A percentile compares a stretch with the other conserved stretches of the same genome.
These are phyloP conservation scores for Basidiobolus meristosporus DNA, from an alignment of 371 early-diverging fungal species.

Conservation along the genomic window DNA sequence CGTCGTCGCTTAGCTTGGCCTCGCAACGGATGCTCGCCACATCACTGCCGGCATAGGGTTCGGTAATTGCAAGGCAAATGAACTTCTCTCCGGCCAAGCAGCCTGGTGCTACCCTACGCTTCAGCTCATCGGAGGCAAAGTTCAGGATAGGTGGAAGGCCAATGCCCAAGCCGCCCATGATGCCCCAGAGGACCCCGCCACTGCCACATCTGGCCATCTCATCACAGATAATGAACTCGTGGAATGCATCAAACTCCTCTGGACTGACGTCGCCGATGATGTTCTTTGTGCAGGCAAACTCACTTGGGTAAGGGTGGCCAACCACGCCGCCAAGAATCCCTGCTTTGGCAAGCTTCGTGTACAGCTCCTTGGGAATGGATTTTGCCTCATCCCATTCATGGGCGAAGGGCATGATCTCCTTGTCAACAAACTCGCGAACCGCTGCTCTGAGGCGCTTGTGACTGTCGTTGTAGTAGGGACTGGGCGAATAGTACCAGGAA, in stretches of 20 bases:
- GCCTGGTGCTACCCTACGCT: slow-evolving; percentile 40
- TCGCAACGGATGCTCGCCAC: slow-evolving; percentile 57
- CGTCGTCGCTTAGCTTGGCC: slow-evolving; percentile 55
- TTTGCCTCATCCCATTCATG: slow-evolving; percentile 80
- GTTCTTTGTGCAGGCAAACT: slow-evolving; percentile 9
- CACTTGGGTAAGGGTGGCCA: slow-evolving; percentile 16
- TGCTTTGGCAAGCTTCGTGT: slow-evolving; percentile 44
- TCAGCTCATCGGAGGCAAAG: slow-evolving; percentile 48
- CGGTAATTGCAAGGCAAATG: slow-evolving; percentile 59
- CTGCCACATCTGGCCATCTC: slow-evolving; percentile 70
- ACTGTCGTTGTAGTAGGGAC: slow-evolving; percentile 57
- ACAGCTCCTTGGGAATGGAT: slow-evolving; percentile 38
- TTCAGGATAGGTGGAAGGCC: slow-evolving; percentile 74
- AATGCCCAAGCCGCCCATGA: slow-evolving; percentile 51
- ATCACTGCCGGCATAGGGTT: slow-evolving; percentile 52
- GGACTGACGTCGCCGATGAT: slow-evolving; percentile 16
- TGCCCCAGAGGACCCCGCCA: slow-evolving; percentile 70
- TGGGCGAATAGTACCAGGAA: slow-evolving; percentile 61
- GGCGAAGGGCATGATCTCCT: slow-evolving; percentile 60
- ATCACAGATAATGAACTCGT: slow-evolving; percentile 53
- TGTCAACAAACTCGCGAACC: slow-evolving; percentile 57
- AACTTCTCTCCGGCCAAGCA: slow-evolving; percentile 53
- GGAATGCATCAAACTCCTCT: slow-evolving; percentile 56
- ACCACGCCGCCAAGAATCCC: slow-evolving; percentile 50
- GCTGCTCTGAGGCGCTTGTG: slow-evolving; percentile 47